Percentiles rank a stretch among this genome's conserved stretches.
Conservation (phyloP, 2,329 filamentous ascomycete species). For the Monosporascus ibericus region DNA sequence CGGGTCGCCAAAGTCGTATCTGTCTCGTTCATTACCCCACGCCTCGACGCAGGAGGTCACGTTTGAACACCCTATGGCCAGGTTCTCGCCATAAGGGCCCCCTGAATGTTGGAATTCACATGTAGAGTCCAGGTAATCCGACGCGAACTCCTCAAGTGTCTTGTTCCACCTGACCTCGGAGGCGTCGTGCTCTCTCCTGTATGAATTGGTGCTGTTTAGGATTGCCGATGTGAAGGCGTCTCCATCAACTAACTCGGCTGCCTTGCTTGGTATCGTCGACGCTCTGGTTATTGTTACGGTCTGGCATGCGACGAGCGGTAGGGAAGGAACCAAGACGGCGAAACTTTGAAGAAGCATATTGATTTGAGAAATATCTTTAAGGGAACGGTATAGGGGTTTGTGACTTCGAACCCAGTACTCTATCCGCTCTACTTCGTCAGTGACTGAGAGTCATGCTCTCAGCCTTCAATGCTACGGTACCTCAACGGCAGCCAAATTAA, state of each 20-base stretch:
- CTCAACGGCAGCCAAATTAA: too few relatives aligned
- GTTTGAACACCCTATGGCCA: slow-evolving; percentile 61
- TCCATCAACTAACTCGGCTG: slow-evolving; percentile 27
- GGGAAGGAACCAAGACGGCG: slow-evolving; percentile 4
- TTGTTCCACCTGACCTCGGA: slow-evolving; percentile 56
- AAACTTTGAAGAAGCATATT: slow-evolving; percentile 1
- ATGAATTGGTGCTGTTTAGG: slow-evolving; percentile 61
- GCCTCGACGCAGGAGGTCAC: slow-evolving; percentile 53
- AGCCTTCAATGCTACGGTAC: too few relatives aligned
- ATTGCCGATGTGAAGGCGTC: slow-evolving; percentile 45
- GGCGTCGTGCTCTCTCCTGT: slow-evolving; percentile 58
- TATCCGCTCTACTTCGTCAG: too few relatives aligned
- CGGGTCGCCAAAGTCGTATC: slow-evolving; percentile 53
- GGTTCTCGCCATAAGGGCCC: slow-evolving; percentile 67
- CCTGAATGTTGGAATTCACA: slow-evolving; percentile 51
- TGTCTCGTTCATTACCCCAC: slow-evolving; percentile 56
- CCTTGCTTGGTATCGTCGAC: slow-evolving; percentile 16
- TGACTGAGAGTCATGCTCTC: too few relatives aligned
- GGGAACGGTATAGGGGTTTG: too few relatives aligned
- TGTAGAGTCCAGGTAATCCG: slow-evolving; percentile 35
- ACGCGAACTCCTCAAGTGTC: slow-evolving; percentile 50
- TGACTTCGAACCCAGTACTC: too few relatives aligned
- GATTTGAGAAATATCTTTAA: not conserved
- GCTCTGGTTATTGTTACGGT: slow-evolving; percentile 17
- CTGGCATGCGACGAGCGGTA: slow-evolving; percentile 15